Conservation (phyloP, 345 rosid species). For the Passiflora organensis region DNA sequence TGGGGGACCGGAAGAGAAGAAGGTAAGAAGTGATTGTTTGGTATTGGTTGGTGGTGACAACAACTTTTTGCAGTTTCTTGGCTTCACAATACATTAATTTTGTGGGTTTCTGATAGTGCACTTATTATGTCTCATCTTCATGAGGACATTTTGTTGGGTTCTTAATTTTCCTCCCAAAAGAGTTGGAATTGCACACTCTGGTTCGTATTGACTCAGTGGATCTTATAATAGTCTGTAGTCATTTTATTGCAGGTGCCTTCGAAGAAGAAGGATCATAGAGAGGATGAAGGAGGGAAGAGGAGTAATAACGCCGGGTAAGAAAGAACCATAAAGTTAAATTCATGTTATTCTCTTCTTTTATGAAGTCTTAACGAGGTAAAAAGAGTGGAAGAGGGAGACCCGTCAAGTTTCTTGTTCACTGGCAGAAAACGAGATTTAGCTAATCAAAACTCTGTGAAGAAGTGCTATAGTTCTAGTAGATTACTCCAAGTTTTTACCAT, state of each 20-base stretch:
- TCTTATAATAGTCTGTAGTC: conserved; percentile 5
- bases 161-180: conserved; percentile 29
- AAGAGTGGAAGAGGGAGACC: neutral
- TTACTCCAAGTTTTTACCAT: conserved; percentile 32
- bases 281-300: no score
- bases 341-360: conserved; percentile 19
- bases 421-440: conserved; percentile 21
- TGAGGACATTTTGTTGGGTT: neutral
- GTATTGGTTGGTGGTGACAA: neutral
- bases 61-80: neutral
- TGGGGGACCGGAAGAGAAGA: no score
- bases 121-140: no score
- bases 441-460: conserved; percentile 20
- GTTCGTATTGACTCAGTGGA: neutral
- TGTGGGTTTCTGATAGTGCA: conserved; percentile 31
- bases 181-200: neutral
- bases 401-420: neutral
- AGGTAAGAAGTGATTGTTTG: neutral
- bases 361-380: no score
- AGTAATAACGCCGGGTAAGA: conserved; percentile 59
- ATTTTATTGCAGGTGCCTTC: conserved; percentile 23
- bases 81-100: neutral
- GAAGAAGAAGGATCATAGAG: conserved; percentile 13
- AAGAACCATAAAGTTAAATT: conserved; percentile 19
- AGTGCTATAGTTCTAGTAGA: conserved; percentile 41